Evolutionary conservation across 192 early-diverging fungal genomes (phyloP), one percentile per base, ranked within the genome.

Genomic region (Backusella westeae): DNA sequence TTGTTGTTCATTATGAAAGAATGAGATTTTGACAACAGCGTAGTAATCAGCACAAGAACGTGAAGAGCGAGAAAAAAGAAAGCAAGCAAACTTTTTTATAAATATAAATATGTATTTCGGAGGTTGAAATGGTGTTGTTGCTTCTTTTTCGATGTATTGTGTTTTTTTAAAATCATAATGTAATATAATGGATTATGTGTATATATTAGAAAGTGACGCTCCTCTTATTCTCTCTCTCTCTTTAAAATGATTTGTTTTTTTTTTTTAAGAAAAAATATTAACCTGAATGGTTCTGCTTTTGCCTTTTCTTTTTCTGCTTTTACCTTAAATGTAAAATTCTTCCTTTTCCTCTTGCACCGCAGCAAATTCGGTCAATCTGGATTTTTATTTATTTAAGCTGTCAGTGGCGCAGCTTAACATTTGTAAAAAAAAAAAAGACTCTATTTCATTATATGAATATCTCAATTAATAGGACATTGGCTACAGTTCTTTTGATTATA

Each of bases 1-100:
- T 39, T 39, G 38, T 17, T 35, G 49, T 77, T 69, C 75, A 77
- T 63, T 63, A 14, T 12, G 9, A 26, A 63, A 29, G 12, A 63
- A 29, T 49, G 6, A n/a, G 17, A 49, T 49, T 17, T 49, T 1
- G 46, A 49, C 17, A 49, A 49, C n/a, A 19, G 46, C 46, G 46
- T n/a, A 49, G 46, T n/a, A 63, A 59, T 12, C 53, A 59, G 32
- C 32, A 63, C 56, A 12, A 14, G 26, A 63, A 29, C 56, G 56
- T 12, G 10, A 59, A 23, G n/a, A 63, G 23, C 10, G 26, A 63
- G 56, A 23, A 12, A n/a, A n/a, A n/a, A 17, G 29, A 8, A 26
- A 63, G 32, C 2, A 63, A 63, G 8, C 9, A 63, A 63, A 26
- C 1, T 9, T 26, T 29, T 32, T n/a, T 29, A 26, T 59, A 29